A percentile compares a stretch with the other conserved stretches of the same genome.
phyloP scores from a whole-genome alignment of 768 basidiomycete genomes.

The Chalciporus sphaerocephalus region DNA sequence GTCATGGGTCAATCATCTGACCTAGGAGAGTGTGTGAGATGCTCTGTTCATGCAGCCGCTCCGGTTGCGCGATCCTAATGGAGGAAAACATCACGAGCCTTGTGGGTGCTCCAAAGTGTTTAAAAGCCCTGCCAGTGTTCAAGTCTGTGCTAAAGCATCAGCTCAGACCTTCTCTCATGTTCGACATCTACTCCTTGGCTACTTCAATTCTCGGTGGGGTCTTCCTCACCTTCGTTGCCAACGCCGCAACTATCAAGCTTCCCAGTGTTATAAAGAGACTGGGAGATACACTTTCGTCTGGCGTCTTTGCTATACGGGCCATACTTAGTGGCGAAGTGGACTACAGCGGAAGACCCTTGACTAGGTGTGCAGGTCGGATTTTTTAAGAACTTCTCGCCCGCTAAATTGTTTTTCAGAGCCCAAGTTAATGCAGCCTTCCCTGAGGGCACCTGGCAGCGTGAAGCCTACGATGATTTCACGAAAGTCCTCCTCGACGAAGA shows the following conservation, averaged over 20 bases:
- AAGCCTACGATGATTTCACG: slow-evolving; percentile 18
- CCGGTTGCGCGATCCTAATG: too few species aligned
- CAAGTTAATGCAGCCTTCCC: slow-evolving; percentile 12
- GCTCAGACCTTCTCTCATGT: slow-evolving; percentile 6
- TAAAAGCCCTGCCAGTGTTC: not conserved
- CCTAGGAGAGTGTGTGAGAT: too few species aligned
- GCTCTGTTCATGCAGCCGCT: too few species aligned
- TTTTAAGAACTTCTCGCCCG: too few species aligned
- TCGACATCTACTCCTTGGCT: slow-evolving; percentile 11
- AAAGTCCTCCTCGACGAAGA: slow-evolving; percentile 20
- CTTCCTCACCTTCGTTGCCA: slow-evolving; percentile 12
- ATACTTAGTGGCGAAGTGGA: not conserved
- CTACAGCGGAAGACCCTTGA: slow-evolving; percentile 12
- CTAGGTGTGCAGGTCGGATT: slow-evolving; percentile 3
- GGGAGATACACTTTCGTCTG: not conserved
- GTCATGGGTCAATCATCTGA: too few species aligned
- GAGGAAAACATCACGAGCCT: too few species aligned
- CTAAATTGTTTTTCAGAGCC: slow-evolving; percentile 6
- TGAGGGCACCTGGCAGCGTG: slow-evolving; percentile 17
- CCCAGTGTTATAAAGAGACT: slow-evolving; percentile 9
- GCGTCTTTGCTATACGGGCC: slow-evolving; percentile 4
- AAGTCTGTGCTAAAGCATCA: not conserved
- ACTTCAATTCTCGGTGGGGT: slow-evolving; percentile 14
- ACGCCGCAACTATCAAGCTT: slow-evolving; percentile 9
- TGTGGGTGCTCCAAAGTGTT: too few species aligned